A percentile compares a stretch with the other conserved stretches of the same genome.
Conservation (phyloP, 1,284 basidiomycete species). For the Porodaedalea pini region DNA sequence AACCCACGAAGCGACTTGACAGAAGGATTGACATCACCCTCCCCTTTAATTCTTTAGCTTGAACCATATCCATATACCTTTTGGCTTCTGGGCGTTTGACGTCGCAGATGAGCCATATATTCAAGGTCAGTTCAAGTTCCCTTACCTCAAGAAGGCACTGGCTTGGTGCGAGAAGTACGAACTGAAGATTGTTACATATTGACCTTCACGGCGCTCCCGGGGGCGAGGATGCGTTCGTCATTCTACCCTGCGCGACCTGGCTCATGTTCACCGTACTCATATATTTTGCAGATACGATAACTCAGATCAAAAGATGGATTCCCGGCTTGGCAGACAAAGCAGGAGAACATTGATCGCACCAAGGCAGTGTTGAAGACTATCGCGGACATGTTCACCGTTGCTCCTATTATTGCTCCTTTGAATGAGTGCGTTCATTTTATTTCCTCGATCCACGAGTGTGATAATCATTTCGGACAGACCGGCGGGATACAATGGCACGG, state of each 20-base stretch:
- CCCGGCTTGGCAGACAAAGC: constrained; percentile 69
- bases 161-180: constrained; percentile 73
- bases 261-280: background rate
- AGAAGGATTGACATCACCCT: background rate
- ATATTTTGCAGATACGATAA: constrained; percentile 68
- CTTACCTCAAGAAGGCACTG: constrained; percentile 69
- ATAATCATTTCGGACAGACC: constrained; percentile 49
- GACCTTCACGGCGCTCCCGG: constrained; percentile 86
- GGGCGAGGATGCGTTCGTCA: constrained; percentile 70
- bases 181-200: constrained; percentile 78
- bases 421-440: constrained; percentile 59
- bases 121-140: constrained; percentile 73
- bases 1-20: too few species aligned
- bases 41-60: constrained; percentile 40
- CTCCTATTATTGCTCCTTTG: constrained; percentile 69
- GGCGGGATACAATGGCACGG: constrained; percentile 61
- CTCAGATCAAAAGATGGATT: constrained; percentile 66
- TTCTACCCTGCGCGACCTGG: too few species aligned
- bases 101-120: constrained; percentile 83
- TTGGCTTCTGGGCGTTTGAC: constrained; percentile 92
- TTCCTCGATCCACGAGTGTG: background rate
- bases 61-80: constrained; percentile 84
- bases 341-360: constrained; percentile 67
- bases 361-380: constrained; percentile 64
- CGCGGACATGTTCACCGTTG: constrained; percentile 60